Evolutionary conservation across 2,329 filamentous ascomycete genomes (phyloP), one percentile per base, ranked within the genome.

Genomic region (Fusarium sp.): DNA sequence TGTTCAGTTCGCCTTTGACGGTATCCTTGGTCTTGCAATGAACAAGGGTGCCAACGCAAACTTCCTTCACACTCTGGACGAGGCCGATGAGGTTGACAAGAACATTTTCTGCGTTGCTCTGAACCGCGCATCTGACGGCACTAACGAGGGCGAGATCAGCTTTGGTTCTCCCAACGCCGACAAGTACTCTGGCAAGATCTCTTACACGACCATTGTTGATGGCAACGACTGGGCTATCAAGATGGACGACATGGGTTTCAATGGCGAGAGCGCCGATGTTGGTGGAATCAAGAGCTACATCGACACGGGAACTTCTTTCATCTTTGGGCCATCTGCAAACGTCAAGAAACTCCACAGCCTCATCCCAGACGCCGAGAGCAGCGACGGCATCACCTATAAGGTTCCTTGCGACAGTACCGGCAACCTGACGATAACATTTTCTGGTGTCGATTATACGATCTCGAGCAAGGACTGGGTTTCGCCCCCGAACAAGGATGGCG

Each of bases 241-340:
- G 0, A 75, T 96, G 59, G 91, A 90, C 44, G 90, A 91, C 72
- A 86, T 90, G 53, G 83, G 87, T 3, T 88, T 91, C 47, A 86
- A 91, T 62, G 91, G 88, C 48, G 84, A 87, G 44, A 82, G 84
- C 9, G 85, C 87, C 12, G 84, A 86, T n/a, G 82, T 91, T 37
- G 88, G 86, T 11, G 83, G 82, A 39, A 79, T 85, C 51, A 83
- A 84, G 2, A 92, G 91, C 34, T 94, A 94, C 77, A 91, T 97
- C 71, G 94, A 97, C 79, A 94, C 93, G 0, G 94, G 94, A 52
- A 96, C 94, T 0, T 93, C 91, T 0, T 96, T 91, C 77, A 88
- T 94, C 30, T 90, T 97, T 68, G 89, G 93, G 7, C 92, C 94
- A 1, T 80, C 85, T 1, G 82, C 82, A 3, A 90, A 94, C 73